Evolutionary conservation across 1,284 basidiomycete species (phyloP), one percentile per base, ranked within the genome.

Genomic region (Naganishia albida): DNA sequence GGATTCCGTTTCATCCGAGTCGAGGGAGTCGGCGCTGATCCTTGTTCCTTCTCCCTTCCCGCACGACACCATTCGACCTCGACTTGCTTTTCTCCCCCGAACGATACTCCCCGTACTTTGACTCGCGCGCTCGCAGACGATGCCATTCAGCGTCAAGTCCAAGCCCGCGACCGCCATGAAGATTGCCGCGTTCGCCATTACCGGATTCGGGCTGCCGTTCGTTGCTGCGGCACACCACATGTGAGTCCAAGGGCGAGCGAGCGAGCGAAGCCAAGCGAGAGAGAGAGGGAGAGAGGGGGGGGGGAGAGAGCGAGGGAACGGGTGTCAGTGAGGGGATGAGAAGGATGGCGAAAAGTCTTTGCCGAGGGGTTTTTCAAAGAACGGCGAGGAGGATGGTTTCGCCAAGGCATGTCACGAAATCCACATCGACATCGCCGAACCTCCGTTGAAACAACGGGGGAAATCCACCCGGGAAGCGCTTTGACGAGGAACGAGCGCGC

Each of bases 171-270:
- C 64, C 30, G 62, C 44, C 16, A 20, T 67, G 44, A 62, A 62
- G 49, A 44, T 64, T 26, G 25, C 34, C 3, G 42, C 56, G 43
- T 67, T 63, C 39, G 57, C 59, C 43, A 28, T 53, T 16, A 50
- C 62, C 40, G 66, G 66, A 2, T 64, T 67, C 51, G 66, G 66
- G 8, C 40, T 63, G 52, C 66, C 66, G 34, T 67, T 67, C 34
- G 26, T 34, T 20, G 55, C 62, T 16, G 66, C 66, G 12, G 66
- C 66, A n/a, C 52, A 50, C 42, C 66, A 67, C 43, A 59, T 65
- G 64, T 65, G 56, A 59, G 64, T 65, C 12, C 50, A 34, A 6
- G 40, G 8, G 25, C 23, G 48, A 34, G 28, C 43, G 16, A 40
- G 43, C 13, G 44, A 50, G 15, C 25, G 57, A 26, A 28, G 38